Base-by-base conservation (phyloP, 257 asterid species). In the Voacanga thouarsii region DNA sequence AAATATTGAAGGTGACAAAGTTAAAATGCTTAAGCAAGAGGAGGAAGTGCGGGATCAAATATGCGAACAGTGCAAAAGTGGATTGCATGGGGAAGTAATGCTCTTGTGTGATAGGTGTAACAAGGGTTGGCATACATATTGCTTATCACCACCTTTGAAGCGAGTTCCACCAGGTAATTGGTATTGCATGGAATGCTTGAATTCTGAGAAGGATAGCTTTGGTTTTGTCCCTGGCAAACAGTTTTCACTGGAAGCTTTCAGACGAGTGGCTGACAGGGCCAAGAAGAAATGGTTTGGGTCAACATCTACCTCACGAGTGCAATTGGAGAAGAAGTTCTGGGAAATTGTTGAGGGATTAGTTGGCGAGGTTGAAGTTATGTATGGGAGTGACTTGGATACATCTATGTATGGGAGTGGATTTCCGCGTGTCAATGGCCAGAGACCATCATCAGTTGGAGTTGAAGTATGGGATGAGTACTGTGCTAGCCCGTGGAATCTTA, bases 71-170 rank as follows among this genome's bases (percentile, higher is more conserved):
- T 94, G 99, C 83, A 84, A 51, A 80, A 94, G 98, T 88, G 98
- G 98, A 76, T 84, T 90, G 85, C 99, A 94, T 71, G 99, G 96
- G 79, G 97, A 94, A 85, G 97, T 94, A 77, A 94, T 94, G 99
- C 86, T 94, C 84, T 83, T 94, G 82, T 94, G 97, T 82, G 99
- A 94, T 85, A 89, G 99, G 50, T 94, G 99, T 84, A 89, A 94
- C 76, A 92, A 90, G 85, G 99, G 99, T 66, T 94, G 99, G 99
- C 99, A 94, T 79, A 88, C 87, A 55, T 89, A 92, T 82, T 94
- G 99, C 82, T 85, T 94, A 85, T 94, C 99, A 8, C 99, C 99
- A 43, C 99, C 99, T 9, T 67, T 94, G 75, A 84, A 88, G 87
- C 86, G 72, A 75, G 76, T 94, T 79, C 99, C 99, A 53, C 90